These are phyloP conservation scores for Xerocomus amazonicus DNA, from an alignment of 1,284 basidiomycete genomes.

Conservation along the genomic window DNA sequence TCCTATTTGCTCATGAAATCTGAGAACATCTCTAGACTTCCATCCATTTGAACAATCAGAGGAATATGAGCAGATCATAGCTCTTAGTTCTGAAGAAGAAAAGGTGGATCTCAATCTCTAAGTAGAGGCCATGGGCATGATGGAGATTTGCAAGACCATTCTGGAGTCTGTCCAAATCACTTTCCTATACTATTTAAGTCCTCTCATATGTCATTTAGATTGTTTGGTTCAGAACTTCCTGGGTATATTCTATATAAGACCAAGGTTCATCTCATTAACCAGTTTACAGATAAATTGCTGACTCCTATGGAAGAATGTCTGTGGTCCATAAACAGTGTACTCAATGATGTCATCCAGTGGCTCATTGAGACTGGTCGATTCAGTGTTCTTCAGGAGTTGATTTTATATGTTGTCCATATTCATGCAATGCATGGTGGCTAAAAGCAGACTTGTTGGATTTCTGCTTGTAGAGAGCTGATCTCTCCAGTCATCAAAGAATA, in stretches of 20 bases:
- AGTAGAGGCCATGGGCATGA: constrained; percentile 23
- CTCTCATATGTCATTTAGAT: constrained; percentile 29
- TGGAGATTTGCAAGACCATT: constrained; percentile 22
- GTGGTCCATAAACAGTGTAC: constrained; percentile 28
- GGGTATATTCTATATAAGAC: constrained; percentile 49
- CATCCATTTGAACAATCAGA: constrained; percentile 25
- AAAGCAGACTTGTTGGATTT: no score
- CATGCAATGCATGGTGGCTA: no score
- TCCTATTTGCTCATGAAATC: constrained; percentile 37
- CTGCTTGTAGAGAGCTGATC: constrained; percentile 19
- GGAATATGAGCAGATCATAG: constrained; percentile 5
- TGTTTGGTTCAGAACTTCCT: constrained; percentile 51
- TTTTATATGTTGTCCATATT: constrained; percentile 25
- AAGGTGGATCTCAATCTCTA: background rate
- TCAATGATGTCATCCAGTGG: constrained; percentile 18
- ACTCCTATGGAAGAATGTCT: constrained; percentile 41
- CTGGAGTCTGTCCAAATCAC: background rate
- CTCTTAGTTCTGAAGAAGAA: constrained; percentile 11
- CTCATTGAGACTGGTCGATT: constrained; percentile 29
- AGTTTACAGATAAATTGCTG: constrained; percentile 41
- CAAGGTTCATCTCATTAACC: constrained; percentile 39
- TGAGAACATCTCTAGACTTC: constrained; percentile 42
- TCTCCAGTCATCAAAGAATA: constrained; percentile 19
- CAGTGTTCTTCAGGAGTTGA: constrained; percentile 24
- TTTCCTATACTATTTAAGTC: background rate